Base-by-base conservation (phyloP, 1,284 basidiomycete species). In the Sporisorium graminicola region DNA sequence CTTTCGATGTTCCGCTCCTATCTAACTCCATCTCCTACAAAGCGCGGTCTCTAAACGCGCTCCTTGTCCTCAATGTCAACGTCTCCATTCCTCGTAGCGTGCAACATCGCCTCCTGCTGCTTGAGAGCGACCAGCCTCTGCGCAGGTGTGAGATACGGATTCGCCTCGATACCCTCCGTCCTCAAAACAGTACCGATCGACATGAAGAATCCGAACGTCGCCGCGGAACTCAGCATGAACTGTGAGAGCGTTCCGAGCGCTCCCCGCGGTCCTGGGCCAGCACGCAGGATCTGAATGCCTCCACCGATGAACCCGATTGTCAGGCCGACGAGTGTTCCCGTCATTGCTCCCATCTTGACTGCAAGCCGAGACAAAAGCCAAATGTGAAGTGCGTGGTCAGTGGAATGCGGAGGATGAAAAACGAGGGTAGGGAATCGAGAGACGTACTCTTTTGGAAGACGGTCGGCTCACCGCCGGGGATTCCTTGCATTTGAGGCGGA, bases 241-340 rank as follows among this genome's bases (percentile, higher is more conserved):
- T 84, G 82, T 9, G 77, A 70, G 12, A 84, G 65, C 22, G 81
- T 82, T 12, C 72, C 81, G 51, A 84, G 52, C 10, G 78, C 69
- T 1, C 82, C 82, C 27, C 77, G 64, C 22, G 82, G 82, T 10
- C 82, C 82, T 0, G 82, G 80, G 7, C 82, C 82, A 9, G 80
- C 82, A 33, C 82, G 74, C 2, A 84, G 67, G 47, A 84, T 83
- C 60, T 84, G 83, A 49, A 84, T 73, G 2, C 74, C 66, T 8
- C 82, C 83, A 42, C 83, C 83, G 49, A 84, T 84, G 68, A 84
- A 83, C 4, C 83, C 83, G 43, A 84, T 84, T 2, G 79, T 80
- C 3, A 83, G 65, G 2, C 83, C 83, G 20, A 84, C 83, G 5
- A 81, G 74, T 9, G 81, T 79, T 24, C 83, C 83, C 67, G 83